Evolutionary conservation across 208 protist genomes (phyloP).

Genomic region (Trypanosoma boissoni): DNA sequence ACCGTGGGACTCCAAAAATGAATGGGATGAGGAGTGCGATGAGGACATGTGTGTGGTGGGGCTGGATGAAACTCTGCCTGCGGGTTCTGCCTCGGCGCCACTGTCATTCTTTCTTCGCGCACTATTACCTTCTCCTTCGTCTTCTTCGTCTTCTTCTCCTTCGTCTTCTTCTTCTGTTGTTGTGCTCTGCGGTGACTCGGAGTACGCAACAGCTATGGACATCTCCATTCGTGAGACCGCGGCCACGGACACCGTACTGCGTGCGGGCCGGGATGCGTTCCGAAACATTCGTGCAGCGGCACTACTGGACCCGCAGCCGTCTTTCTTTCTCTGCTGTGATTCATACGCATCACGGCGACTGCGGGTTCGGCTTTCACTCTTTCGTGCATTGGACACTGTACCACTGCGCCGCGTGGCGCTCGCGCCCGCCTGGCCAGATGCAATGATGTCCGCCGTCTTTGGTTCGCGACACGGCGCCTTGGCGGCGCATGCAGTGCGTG

Average conservation of each 20-base stretch:
- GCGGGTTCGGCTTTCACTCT: constrained; percentile 10
- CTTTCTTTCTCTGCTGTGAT: not conserved
- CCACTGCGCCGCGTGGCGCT: constrained; percentile 19
- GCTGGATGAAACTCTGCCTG: constrained; percentile 39
- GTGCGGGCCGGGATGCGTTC: constrained; percentile 44
- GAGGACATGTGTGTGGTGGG: constrained; percentile 25
- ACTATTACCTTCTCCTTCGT: constrained; percentile 23
- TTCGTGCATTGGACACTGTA: constrained; percentile 4
- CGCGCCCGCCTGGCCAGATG: constrained; percentile 47
- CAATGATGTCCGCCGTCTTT: constrained; percentile 43
- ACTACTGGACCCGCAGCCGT: constrained; percentile 16
- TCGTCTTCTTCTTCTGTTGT: too few species aligned
- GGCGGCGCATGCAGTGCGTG: constrained; percentile 29
- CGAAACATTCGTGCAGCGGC: constrained; percentile 60
- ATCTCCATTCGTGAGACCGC: constrained; percentile 11
- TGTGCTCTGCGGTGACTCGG: constrained; percentile 31
- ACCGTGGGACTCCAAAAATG: too few species aligned
- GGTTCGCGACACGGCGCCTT: constrained; percentile 55
- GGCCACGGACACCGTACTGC: constrained; percentile 7
- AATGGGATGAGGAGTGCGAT: not conserved
- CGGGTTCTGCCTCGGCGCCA: constrained; percentile 25
- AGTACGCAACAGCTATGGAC: constrained; percentile 36
- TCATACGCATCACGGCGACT: not conserved
- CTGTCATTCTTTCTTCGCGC: constrained; percentile 26
- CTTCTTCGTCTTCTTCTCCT: too few species aligned